phyloP scores from a whole-genome alignment of 1,139 yeast genomes.

The Suhomyces atakaporum region DNA sequence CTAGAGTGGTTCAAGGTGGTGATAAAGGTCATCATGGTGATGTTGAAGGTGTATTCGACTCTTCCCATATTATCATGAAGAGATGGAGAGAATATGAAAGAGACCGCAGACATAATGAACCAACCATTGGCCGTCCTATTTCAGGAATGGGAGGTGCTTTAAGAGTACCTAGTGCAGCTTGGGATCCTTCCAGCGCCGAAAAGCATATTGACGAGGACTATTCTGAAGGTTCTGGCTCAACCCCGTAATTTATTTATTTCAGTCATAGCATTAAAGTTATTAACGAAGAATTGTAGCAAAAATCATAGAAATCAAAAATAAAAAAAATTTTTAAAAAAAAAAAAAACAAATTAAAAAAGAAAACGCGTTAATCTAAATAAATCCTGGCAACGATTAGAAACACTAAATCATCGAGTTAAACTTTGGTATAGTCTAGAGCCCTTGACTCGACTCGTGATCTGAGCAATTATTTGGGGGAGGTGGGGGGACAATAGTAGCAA shows the following conservation, averaged over 20 bases:
- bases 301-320: too few relatives aligned
- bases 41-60: slow-evolving; percentile 81
- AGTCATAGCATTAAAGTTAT: too few relatives aligned
- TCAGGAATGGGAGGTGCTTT: slow-evolving; percentile 17
- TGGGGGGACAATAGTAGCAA: too few relatives aligned
- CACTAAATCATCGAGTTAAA: too few relatives aligned
- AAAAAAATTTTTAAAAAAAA: too few relatives aligned
- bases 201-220: slow-evolving; percentile 29
- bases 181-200: slow-evolving; percentile 47
- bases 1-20: slow-evolving; percentile 84
- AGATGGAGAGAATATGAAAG: slow-evolving; percentile 94
- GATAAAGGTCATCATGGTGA: slow-evolving; percentile 65
- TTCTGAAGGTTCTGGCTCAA: slow-evolving; percentile 28
- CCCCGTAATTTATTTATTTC: slow-evolving; percentile 16
- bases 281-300: neutral
- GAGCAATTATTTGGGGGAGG: too few relatives aligned
- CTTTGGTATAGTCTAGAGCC: too few relatives aligned
- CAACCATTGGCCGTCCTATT: slow-evolving; percentile 16
- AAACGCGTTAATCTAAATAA: too few relatives aligned
- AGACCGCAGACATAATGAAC: slow-evolving; percentile 47
- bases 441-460: too few relatives aligned
- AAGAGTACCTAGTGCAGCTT: slow-evolving; percentile 47
- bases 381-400: too few relatives aligned
- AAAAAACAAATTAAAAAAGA: too few relatives aligned
- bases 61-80: slow-evolving; percentile 83